phyloP scores from a whole-genome alignment of 257 asterid genomes.

The Agastache rugosa region DNA sequence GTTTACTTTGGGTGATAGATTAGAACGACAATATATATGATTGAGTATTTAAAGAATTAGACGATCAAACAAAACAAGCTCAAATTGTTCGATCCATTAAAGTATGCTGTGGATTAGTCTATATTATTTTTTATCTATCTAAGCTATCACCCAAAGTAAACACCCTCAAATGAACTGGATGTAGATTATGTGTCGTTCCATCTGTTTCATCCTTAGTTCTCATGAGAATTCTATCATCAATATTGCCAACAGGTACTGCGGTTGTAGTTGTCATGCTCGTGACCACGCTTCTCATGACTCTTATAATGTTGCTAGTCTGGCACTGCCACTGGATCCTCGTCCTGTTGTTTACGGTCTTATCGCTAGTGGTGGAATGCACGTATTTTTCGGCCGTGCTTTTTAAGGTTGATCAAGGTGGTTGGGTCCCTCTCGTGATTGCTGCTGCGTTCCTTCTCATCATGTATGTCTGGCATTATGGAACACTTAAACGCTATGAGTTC shows the following conservation, averaged over 20 bases:
- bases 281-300: conserved; percentile 89
- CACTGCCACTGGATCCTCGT: conserved; percentile 94
- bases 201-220: not conserved
- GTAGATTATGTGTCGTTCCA: no score
- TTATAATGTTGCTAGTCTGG: conserved; percentile 92
- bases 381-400: conserved; percentile 87
- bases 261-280: conserved; percentile 95
- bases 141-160: no score
- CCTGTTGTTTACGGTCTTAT: conserved; percentile 69
- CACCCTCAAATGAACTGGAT: no score
- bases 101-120: no score
- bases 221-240: not conserved
- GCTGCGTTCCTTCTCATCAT: conserved; percentile 83
- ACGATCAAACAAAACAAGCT: no score
- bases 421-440: conserved; percentile 97
- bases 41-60: no score
- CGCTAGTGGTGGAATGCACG: conserved; percentile 76
- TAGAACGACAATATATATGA: no score
- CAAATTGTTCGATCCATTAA: no score
- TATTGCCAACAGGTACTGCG: conserved; percentile 75
- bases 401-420: conserved; percentile 93
- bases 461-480: conserved; percentile 95
- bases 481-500: conserved; percentile 81
- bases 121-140: no score
- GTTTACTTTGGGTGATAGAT: no score